A percentile compares a stretch with the other conserved stretches of the same genome.
Evolutionary conservation across 331 rosid species (phyloP).

Genomic region (Quercus tomentella): DNA sequence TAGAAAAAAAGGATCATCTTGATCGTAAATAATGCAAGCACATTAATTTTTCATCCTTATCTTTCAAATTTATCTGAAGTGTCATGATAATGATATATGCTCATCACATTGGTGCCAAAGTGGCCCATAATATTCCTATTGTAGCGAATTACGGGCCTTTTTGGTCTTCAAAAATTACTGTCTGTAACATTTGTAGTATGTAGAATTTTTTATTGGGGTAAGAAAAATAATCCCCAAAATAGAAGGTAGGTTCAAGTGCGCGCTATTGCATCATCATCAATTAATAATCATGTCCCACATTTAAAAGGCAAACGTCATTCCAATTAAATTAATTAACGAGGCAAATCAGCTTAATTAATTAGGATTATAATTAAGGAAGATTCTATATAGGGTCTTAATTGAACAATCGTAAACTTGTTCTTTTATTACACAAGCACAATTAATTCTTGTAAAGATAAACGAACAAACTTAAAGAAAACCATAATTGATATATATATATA

Average conservation of each 20-base stretch:
- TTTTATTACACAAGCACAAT: constrained; percentile 29
- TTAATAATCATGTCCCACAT: background rate
- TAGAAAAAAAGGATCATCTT: no score
- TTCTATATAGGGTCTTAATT: constrained; percentile 17
- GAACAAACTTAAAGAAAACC: constrained; percentile 27
- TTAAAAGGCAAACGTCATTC: constrained; percentile 17
- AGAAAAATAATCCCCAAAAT: constrained; percentile 28
- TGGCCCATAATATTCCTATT: no score
- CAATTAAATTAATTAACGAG: constrained; percentile 25
- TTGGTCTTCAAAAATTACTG: constrained; percentile 30
- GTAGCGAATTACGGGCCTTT: background rate
- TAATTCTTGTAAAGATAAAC: constrained; percentile 37
- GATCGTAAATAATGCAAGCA: no score
- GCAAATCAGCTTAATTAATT: constrained; percentile 9
- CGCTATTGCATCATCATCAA: constrained; percentile 24
- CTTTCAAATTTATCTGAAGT: no score
- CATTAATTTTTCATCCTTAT: no score
- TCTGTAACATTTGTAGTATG: constrained; percentile 37
- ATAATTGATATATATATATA: constrained; percentile 19
- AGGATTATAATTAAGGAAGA: constrained; percentile 23
- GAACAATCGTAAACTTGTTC: constrained; percentile 18
- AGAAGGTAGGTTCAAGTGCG: constrained; percentile 22
- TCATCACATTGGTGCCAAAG: no score
- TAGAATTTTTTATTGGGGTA: constrained; percentile 14
- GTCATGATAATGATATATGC: no score